Evolutionary conservation across 164 flowering plant species (phyloP), one percentile per base, ranked within the genome.

Genomic region (Umbilicus rupestris): DNA sequence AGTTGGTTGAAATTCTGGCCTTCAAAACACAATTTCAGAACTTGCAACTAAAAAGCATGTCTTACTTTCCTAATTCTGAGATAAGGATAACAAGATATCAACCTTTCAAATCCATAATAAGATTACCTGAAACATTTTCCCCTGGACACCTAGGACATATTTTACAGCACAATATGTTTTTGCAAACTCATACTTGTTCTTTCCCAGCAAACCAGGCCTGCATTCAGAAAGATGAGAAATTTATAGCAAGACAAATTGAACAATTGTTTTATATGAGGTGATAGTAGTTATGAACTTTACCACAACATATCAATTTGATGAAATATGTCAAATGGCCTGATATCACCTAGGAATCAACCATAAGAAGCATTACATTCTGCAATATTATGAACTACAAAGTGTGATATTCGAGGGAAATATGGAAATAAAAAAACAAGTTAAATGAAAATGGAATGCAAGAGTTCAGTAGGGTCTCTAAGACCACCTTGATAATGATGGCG

Each of bases 401-500:
- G 49, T 64, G 33, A 16, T 44, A 19, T 1, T 65, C 57, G 30
- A 17, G 30, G n/a, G 31, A 39, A 63, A 35, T n/a, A 8, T 15
- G 10, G 28, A 63, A 35, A 35, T n/a, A 31, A 37, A 39, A n/a
- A 55, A 33, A 42, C 62, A 65, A n/a, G 64, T 49, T 12, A 45
- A 50, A 11, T 46, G 20, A 37, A 29, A 60, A 19, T 19, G 46
- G n/a, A 15, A 6, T 14, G 35, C 39, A 33, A 49, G 5, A 47
- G 16, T 46, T 62, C 46, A 55, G 26, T 30, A 20, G 19, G 7
- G 20, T n/a, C 67, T 28, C 58, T 63, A 60, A 49, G 62, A 76
- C 87, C 87, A 91, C 99, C 99, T 91, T 71, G 99, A 89, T 73
- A 94, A 79, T 70, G 99, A 94, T 79, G 97, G 99, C 7, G 99